Evolutionary conservation across 306 rosid species (phyloP).

Genomic region (Biancaea sappan): DNA sequence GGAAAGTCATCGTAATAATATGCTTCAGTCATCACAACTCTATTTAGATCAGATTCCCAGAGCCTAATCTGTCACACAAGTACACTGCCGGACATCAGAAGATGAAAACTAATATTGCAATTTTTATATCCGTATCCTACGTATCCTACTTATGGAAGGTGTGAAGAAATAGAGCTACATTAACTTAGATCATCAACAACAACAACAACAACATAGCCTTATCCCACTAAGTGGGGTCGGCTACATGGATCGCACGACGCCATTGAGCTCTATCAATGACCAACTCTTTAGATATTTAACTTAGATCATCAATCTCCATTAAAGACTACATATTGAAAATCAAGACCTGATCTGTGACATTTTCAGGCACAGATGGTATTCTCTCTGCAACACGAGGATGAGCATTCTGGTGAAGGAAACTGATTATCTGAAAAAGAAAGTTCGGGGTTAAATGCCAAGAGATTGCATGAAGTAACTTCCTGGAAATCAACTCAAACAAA

Average conservation of each 20-base stretch:
- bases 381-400: constrained; percentile 93
- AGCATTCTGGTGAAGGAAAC: constrained; percentile 91
- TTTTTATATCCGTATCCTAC: background rate
- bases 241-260: no score
- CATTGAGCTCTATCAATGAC: no score
- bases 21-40: constrained; percentile 78
- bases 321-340: constrained; percentile 9
- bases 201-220: no score
- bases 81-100: constrained; percentile 37
- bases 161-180: no score
- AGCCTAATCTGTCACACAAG: constrained; percentile 68
- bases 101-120: constrained; percentile 1
- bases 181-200: no score
- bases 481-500: constrained; percentile 7
- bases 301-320: background rate
- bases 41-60: constrained; percentile 93
- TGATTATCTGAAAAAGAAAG: constrained; percentile 62
- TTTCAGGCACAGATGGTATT: constrained; percentile 87
- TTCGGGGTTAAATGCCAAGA: constrained; percentile 6
- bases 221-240: no score
- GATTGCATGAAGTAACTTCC: constrained; percentile 15
- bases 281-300: no score
- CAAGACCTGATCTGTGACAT: constrained; percentile 92
- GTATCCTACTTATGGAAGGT: background rate
- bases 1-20: constrained; percentile 86